Base-by-base conservation (phyloP, 1,139 yeast species). In the Hyphopichia buzzinii region DNA sequence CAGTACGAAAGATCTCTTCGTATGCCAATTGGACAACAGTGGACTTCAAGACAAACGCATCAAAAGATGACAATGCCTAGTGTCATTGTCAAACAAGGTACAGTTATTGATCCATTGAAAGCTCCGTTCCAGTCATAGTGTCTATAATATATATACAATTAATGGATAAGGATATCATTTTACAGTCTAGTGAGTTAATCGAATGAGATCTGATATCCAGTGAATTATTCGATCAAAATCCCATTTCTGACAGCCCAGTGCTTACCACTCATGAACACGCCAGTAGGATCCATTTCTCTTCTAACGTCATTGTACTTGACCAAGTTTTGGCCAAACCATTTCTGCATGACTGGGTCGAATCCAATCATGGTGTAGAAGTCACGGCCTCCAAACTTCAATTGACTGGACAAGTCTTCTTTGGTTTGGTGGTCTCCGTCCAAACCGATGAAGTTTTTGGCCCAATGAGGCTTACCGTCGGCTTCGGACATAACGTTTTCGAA, bases 371-470 rank as follows among this genome's bases (percentile, higher is more conserved):
- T 78, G 44, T 83, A 84, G 55, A 83, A 89, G 11, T 59, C 53
- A 46, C 68, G 67, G 2, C 74, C 77, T 0, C 76, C 76, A 45
- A 49, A 69, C 13, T 48, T 52, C 36, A 66, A 44, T 47, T 71
- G 77, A 17, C 62, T 64, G 19, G 56, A 32, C 38, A 67, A 62
- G 41, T 68, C 71, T 29, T 61, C 67, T 3, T 57, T 59, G 1
- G 67, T 62, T 40, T 62, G 64, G 36, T 64, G 66, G 10, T 50
- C 51, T 6, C 68, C 70, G 8, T 65, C 67, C 23, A 81, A 63
- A 2, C 96, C 96, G 46, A 89, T 72, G 57, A 89, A 92, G 62
- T 90, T 90, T 70, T 92, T 92, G n/a, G 98, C 98, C 98, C 98
- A 92, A 58, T 92, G 98, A 2, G 98, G 98, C 56, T 83, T 86